These are phyloP conservation scores for Lachnellula hyalina DNA, from an alignment of 2,329 filamentous ascomycete genomes.

Conservation along the genomic window DNA sequence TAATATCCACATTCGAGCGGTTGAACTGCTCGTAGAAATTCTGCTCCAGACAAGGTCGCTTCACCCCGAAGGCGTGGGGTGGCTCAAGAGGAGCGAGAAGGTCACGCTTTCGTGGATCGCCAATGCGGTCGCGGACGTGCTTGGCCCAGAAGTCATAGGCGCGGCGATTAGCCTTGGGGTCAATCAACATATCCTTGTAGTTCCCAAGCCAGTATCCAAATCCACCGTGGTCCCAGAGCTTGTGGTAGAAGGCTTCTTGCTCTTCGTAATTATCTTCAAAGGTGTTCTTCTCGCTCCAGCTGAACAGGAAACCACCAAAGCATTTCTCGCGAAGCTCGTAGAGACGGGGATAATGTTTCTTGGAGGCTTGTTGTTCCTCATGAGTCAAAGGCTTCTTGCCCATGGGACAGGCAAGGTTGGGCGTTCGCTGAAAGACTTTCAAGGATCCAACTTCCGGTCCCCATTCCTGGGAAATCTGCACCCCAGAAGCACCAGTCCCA, in stretches of 20 bases:
- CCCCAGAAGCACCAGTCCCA: constrained; percentile 36
- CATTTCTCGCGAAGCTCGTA: constrained; percentile 26
- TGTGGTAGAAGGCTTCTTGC: constrained; percentile 39
- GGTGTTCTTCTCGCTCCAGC: constrained; percentile 40
- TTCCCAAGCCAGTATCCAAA: constrained; percentile 42
- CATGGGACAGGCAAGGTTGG: constrained; percentile 56
- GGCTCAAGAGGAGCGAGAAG: constrained; percentile 42
- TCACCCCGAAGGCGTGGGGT: constrained; percentile 42
- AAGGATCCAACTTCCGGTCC: constrained; percentile 33
- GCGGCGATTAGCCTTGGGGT: constrained; percentile 35
- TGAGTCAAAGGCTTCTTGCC: constrained; percentile 2
- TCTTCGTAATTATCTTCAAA: constrained; percentile 40
- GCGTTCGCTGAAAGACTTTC: constrained; percentile 51
- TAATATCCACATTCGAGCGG: constrained; percentile 39
- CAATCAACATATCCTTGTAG: constrained; percentile 42
- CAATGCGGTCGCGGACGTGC: constrained; percentile 40
- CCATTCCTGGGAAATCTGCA: constrained; percentile 26
- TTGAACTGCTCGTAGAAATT: constrained; percentile 46
- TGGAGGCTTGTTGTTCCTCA: constrained; percentile 37
- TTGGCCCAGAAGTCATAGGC: constrained; percentile 45
- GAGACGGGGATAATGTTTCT: constrained; percentile 7
- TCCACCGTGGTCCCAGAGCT: constrained; percentile 41
- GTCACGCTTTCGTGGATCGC: constrained; percentile 39
- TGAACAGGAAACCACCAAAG: constrained; percentile 48
- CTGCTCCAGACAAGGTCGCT: constrained; percentile 42